A percentile compares a stretch with the other conserved stretches of the same genome.
phyloP scores from a whole-genome alignment of 768 basidiomycete species.

The Panaeolus cyanescens region DNA sequence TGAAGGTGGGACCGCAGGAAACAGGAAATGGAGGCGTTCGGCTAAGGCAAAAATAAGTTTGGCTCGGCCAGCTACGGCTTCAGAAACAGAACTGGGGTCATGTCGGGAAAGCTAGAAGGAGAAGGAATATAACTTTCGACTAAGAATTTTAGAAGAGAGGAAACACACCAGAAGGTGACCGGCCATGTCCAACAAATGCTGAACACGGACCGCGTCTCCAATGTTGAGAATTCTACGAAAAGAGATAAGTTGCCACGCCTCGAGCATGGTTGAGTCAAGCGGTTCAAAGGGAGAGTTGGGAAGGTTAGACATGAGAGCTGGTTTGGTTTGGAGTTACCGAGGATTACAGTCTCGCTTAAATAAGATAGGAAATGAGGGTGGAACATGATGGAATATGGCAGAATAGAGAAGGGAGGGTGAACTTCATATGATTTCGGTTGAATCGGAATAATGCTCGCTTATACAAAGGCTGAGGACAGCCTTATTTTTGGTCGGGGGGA shows the following conservation, averaged over 20 bases:
- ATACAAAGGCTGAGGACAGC: neutral
- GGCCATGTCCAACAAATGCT: neutral
- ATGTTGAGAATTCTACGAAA: neutral
- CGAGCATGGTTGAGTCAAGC: neutral
- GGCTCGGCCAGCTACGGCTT: neutral
- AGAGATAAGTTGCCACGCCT: neutral
- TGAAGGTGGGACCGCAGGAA: neutral
- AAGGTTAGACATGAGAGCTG: neutral
- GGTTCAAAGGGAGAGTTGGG: neutral
- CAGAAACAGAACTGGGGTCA: neutral
- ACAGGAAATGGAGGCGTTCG: neutral
- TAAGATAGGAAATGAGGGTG: no score
- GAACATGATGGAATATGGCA: no score
- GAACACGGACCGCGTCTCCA: neutral
- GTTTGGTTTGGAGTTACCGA: no score
- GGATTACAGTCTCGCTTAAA: no score
- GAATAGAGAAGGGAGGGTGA: no score
- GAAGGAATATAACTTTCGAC: neutral
- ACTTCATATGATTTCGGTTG: no score
- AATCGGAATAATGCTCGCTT: no score
- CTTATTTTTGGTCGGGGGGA: neutral
- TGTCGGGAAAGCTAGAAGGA: neutral
- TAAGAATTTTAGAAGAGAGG: no score
- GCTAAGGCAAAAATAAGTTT: neutral
- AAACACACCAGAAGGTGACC: neutral